Evolutionary conservation across 768 basidiomycete genomes (phyloP).

Genomic region (Tylopilus vinaceipallidus): DNA sequence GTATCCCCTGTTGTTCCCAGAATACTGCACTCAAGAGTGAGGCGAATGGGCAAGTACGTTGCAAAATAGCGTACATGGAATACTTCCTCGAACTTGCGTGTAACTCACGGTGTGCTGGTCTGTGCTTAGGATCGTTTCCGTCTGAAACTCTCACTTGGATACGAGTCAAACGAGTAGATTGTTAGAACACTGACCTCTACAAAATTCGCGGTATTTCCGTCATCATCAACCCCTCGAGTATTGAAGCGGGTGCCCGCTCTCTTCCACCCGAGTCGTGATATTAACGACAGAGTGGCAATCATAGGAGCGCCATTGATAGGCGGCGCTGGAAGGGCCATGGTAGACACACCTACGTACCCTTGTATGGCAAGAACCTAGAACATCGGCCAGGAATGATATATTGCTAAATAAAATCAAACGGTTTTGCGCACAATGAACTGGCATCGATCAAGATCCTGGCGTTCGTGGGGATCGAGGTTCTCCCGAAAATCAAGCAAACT

Average conservation of each 20-base stretch:
- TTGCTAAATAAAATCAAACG: conserved; percentile 5
- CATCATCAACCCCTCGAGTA: conserved; percentile 93
- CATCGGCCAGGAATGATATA: conserved; percentile 4
- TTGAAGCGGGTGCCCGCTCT: conserved; percentile 97
- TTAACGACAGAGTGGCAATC: conserved; percentile 73
- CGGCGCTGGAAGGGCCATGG: conserved; percentile 72
- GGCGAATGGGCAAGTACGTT: background rate
- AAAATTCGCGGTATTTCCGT: conserved; percentile 93
- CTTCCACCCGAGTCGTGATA: conserved; percentile 90
- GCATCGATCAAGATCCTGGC: conserved; percentile 74
- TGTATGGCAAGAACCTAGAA: conserved; percentile 84
- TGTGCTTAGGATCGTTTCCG: conserved; percentile 87
- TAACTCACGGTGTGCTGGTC: conserved; percentile 89
- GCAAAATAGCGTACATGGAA: conserved; percentile 67
- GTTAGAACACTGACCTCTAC: conserved; percentile 66
- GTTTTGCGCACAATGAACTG: conserved; percentile 72
- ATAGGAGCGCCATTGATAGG: conserved; percentile 72
- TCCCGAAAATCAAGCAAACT: conserved; percentile 88
- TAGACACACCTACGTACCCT: conserved; percentile 86
- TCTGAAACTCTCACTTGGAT: conserved; percentile 45
- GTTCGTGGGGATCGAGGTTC: conserved; percentile 65
- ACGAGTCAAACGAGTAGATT: conserved; percentile 2
- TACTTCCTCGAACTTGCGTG: conserved; percentile 91
- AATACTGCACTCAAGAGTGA: conserved; percentile 60
- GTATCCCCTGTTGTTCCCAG: conserved; percentile 97